A percentile compares a stretch with the other conserved stretches of the same genome.
Evolutionary conservation across 257 asterid genomes (phyloP).

Genomic region (Perilla frutescens): DNA sequence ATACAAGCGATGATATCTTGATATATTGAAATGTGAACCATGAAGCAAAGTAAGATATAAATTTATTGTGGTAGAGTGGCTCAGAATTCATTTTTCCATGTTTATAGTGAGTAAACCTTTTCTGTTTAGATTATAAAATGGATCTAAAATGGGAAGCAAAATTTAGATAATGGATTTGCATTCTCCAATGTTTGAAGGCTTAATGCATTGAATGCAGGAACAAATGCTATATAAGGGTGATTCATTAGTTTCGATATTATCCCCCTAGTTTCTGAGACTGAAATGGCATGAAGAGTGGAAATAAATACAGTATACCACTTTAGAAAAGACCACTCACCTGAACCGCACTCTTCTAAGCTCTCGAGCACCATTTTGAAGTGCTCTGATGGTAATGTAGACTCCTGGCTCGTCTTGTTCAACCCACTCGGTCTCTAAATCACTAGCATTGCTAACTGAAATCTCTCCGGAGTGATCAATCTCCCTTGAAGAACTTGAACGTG

Average conservation of each 20-base stretch:
- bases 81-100: neutral
- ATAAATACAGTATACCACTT: neutral
- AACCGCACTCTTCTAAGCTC: slow-evolving; percentile 96
- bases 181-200: neutral
- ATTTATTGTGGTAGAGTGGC: neutral
- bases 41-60: neutral
- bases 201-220: neutral
- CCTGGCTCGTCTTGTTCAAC: slow-evolving; percentile 97
- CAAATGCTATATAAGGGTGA: neutral
- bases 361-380: slow-evolving; percentile 74
- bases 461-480: slow-evolving; percentile 83
- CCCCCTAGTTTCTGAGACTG: slow-evolving; percentile 10
- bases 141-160: slow-evolving; percentile 11
- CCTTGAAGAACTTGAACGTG: slow-evolving; percentile 75
- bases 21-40: neutral
- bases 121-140: neutral
- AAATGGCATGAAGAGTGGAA: neutral
- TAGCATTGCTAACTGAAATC: slow-evolving; percentile 86
- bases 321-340: slow-evolving; percentile 57
- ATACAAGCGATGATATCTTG: slow-evolving; percentile 14
- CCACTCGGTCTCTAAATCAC: slow-evolving; percentile 93
- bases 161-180: neutral
- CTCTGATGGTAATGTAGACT: slow-evolving; percentile 85
- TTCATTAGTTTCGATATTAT: neutral
- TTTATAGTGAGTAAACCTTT: neutral